These are phyloP conservation scores for Pelargonium myrrhifolium DNA, from an alignment of 441 rosid species.

Conservation along the genomic window DNA sequence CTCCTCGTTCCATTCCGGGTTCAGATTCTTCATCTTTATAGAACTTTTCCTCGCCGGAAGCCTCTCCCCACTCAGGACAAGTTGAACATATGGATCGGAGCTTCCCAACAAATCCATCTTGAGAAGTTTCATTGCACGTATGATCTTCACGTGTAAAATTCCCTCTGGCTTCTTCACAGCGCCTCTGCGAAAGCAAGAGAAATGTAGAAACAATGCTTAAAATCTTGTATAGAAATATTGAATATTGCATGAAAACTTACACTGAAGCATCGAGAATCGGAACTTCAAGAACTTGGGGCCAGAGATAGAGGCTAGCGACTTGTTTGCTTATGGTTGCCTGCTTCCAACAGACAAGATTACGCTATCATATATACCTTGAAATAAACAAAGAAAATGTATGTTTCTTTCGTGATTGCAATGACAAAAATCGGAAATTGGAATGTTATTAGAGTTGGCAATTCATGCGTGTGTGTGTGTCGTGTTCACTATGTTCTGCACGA, in stretches of 20 bases:
- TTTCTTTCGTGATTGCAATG: no score
- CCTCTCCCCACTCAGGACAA: constrained; percentile 34
- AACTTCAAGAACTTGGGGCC: constrained; percentile 38
- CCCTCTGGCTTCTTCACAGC: constrained; percentile 40
- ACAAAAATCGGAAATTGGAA: no score
- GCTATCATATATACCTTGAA: no score
- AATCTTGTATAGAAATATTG: no score
- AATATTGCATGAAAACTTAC: constrained; percentile 22
- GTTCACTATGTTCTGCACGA: no score
- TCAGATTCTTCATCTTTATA: constrained; percentile 37
- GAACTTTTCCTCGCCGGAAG: constrained; percentile 38
- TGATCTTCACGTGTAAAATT: constrained; percentile 36
- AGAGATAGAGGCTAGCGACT: constrained; percentile 33
- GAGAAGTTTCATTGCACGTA: constrained; percentile 33
- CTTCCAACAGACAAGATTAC: constrained; percentile 3
- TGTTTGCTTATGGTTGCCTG: constrained; percentile 36
- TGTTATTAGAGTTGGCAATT: no score
- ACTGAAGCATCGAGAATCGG: constrained; percentile 36
- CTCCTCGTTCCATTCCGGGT: constrained; percentile 44
- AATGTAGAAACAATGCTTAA: not conserved
- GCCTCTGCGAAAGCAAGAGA: constrained; percentile 17
- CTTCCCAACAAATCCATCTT: constrained; percentile 44
- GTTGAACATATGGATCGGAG: constrained; percentile 47
- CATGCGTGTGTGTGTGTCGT: no score
- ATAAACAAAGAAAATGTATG: no score